A percentile compares a stretch with the other conserved stretches of the same genome.
Evolutionary conservation across 1,284 basidiomycete genomes (phyloP).

Genomic region (Malassezia nana): DNA sequence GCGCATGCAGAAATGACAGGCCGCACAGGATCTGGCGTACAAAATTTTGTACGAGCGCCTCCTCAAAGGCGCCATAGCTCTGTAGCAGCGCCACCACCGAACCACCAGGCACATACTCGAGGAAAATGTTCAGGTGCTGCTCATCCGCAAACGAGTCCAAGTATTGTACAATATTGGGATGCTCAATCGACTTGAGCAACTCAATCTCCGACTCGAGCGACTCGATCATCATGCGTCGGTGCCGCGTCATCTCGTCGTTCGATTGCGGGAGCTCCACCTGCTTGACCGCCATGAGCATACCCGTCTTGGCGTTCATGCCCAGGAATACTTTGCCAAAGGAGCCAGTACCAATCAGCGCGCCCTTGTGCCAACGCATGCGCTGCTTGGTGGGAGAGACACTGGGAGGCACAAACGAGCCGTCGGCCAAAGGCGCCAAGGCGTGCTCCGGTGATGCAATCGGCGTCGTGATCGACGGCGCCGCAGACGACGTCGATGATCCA

Average conservation of each 20-base stretch:
- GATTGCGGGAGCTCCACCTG: conserved; percentile 89
- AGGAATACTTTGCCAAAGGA: conserved; percentile 55
- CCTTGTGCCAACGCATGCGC: conserved; percentile 95
- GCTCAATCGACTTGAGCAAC: conserved; percentile 83
- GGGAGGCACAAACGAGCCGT: background rate
- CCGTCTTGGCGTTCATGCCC: conserved; percentile 89
- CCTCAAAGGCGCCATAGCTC: conserved; percentile 94
- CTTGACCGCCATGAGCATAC: conserved; percentile 96
- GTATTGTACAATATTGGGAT: conserved; percentile 96
- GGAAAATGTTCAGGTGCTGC: conserved; percentile 81
- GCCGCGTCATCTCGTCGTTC: conserved; percentile 75
- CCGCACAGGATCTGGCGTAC: conserved; percentile 87
- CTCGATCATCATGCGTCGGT: conserved; percentile 86
- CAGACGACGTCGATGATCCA: background rate
- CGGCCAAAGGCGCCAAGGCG: background rate
- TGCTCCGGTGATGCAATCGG: background rate
- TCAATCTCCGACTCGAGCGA: conserved; percentile 94
- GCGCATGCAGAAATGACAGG: conserved; percentile 80
- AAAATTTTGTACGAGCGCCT: conserved; percentile 84
- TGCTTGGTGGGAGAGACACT: background rate
- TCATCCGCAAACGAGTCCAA: conserved; percentile 52
- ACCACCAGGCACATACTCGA: conserved; percentile 96
- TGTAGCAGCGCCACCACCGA: conserved; percentile 83
- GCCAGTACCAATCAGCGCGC: conserved; percentile 90
- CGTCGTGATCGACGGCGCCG: background rate